A percentile compares a stretch with the other conserved stretches of the same genome.
These are phyloP conservation scores for Pogostemon cablin DNA, from an alignment of 257 asterid genomes.

Conservation along the genomic window DNA sequence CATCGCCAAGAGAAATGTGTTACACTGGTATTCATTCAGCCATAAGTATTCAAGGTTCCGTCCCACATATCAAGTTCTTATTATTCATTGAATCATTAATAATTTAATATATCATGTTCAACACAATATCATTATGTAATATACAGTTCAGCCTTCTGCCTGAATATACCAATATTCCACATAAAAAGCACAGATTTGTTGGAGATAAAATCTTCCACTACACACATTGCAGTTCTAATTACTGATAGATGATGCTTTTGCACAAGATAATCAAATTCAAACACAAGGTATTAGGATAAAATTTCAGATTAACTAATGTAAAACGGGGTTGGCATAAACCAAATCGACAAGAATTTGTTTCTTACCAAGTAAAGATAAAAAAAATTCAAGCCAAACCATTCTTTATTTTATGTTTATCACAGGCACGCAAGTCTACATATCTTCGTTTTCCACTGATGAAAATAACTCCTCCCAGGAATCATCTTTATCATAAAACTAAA, in stretches of 20 bases:
- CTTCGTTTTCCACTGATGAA: neutral
- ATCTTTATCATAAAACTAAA: neutral
- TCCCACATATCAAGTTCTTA: neutral
- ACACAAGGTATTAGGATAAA: neutral
- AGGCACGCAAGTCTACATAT: neutral
- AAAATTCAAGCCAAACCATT: neutral
- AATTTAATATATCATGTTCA: neutral
- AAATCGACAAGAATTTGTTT: conserved; percentile 3
- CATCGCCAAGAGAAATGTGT: neutral
- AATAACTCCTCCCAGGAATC: neutral
- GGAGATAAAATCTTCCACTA: neutral
- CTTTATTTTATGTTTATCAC: neutral
- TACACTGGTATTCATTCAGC: neutral
- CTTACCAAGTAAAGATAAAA: conserved; percentile 10
- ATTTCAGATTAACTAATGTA: neutral
- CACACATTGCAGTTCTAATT: neutral
- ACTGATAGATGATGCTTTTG: neutral
- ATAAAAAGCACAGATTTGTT: neutral
- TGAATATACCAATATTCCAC: neutral
- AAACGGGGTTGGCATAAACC: neutral
- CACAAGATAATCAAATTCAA: neutral
- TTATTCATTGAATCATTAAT: neutral
- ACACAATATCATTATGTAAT: neutral
- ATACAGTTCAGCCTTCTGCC: neutral
- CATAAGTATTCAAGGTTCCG: neutral